Conservation (phyloP, 2,329 filamentous ascomycete species). For the Arthrobotrys pseudoclavata region DNA sequence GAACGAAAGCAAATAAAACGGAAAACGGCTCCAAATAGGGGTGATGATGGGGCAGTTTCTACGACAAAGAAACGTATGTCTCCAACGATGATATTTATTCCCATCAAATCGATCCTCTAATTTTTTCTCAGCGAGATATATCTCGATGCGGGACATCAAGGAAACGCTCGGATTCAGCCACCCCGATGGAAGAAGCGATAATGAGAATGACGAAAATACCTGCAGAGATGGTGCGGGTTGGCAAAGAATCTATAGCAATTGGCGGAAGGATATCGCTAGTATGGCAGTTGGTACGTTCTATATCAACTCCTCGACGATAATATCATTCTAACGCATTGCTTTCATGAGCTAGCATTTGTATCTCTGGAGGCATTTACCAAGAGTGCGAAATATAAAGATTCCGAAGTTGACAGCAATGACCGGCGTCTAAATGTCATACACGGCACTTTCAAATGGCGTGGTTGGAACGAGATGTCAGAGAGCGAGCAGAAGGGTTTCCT, state of each 20-base stretch:
- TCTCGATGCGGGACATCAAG: neutral
- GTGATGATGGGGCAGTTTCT: neutral
- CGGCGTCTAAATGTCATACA: neutral
- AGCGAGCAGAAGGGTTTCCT: neutral
- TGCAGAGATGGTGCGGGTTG: neutral
- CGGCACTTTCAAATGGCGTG: neutral
- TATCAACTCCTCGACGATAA: neutral
- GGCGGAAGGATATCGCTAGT: constrained; percentile 2
- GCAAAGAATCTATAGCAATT: constrained; percentile 3
- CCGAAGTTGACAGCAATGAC: neutral
- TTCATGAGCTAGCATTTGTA: neutral
- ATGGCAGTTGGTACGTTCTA: neutral
- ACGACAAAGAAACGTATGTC: neutral
- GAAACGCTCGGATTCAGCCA: neutral
- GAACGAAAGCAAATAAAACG: constrained; percentile 1
- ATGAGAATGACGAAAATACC: neutral
- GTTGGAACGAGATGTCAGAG: constrained; percentile 8
- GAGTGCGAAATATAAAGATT: neutral
- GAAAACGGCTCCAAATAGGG: neutral
- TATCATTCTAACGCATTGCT: neutral
- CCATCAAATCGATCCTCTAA: neutral
- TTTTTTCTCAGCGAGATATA: neutral
- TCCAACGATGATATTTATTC: neutral
- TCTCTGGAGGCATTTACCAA: constrained; percentile 1
- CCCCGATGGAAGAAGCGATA: neutral